Conservation (phyloP, 768 basidiomycete genomes). For the Hypholoma fasciculare region DNA sequence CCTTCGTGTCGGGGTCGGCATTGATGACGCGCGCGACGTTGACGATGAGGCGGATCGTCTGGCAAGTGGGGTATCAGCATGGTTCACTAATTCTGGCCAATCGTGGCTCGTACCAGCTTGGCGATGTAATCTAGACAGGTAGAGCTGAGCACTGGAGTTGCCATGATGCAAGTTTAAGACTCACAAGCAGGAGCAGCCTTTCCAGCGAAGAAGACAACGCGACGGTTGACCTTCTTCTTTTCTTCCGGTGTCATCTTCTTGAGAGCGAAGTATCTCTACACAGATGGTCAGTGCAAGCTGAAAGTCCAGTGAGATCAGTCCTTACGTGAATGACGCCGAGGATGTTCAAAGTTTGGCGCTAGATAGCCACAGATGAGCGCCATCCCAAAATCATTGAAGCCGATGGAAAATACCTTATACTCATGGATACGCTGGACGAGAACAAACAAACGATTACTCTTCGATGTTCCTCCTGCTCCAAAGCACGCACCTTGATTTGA, state of each 20-base stretch:
- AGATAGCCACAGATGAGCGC: not conserved
- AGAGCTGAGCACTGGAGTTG: not conserved
- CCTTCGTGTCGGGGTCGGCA: constrained; percentile 83
- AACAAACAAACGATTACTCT: not conserved
- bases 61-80: not conserved
- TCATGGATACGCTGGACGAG: constrained; percentile 80
- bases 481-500: constrained; percentile 70
- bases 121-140: constrained; percentile 74
- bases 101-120: constrained; percentile 57
- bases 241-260: constrained; percentile 80
- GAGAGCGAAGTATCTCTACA: constrained; percentile 75
- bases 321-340: constrained; percentile 84
- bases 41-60: constrained; percentile 93
- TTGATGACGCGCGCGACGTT: constrained; percentile 83
- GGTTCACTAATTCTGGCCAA: not conserved
- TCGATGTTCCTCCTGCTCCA: not conserved
- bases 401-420: constrained; percentile 59
- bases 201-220: constrained; percentile 96
- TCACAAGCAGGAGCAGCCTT: constrained; percentile 93
- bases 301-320: constrained; percentile 1
- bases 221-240: constrained; percentile 79
- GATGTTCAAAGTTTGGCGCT: constrained; percentile 95
- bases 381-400: not conserved
- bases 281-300: not conserved
- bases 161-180: constrained; percentile 23